Base-by-base conservation (phyloP, 2,329 filamentous ascomycete species). In the Trichoderma lentiforme region DNA sequence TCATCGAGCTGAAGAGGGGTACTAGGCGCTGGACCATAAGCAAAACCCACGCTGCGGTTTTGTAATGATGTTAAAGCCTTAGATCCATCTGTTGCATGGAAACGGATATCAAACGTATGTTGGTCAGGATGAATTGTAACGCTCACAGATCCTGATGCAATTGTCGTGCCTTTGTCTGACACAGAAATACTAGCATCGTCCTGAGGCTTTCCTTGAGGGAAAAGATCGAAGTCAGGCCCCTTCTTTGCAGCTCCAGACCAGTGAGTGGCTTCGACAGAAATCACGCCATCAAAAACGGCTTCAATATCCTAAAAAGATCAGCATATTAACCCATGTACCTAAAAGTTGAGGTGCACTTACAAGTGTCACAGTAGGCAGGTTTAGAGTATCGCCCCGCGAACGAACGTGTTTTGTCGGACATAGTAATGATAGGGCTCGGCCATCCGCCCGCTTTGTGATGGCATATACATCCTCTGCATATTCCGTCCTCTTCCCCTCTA, bases 401-500 rank as follows among this genome's bases (percentile, higher is more conserved):
- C 81, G 80, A 72, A 90, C 86, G 72, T 87, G 84, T 73, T 81
- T 84, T 2, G 85, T 87, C 5, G 88, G 88, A 74, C 87, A 90
- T 3, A 90, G 81, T 39, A 90, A 81, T 34, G 81, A 85, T 68
- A 89, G 73, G n/a, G 83, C 83, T 72, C 84, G 84, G 21, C 83
- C 81, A 73, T 82, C 82, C 30, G 83, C 79, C 2, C 80, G 83
- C 67, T 86, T 78, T 3, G 84, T 84, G 70, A 84, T 79, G 28
- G 83, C 83, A 75, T 87, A 86, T 18, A 92, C 83, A 73, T 92
- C 89, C 79, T 92, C 90, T 39, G 90, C 90, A 75, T 91, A 91
- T 77, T 91, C 88, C 30, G 90, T 84, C 64, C 84, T 83, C 78
- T 90, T 85, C 73, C 86, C 87, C 79, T 89, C 86, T 71, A 87